Percentiles rank a stretch among this genome's conserved stretches.
Conservation (phyloP, 257 asterid genomes). For the Lavandula angustifolia region DNA sequence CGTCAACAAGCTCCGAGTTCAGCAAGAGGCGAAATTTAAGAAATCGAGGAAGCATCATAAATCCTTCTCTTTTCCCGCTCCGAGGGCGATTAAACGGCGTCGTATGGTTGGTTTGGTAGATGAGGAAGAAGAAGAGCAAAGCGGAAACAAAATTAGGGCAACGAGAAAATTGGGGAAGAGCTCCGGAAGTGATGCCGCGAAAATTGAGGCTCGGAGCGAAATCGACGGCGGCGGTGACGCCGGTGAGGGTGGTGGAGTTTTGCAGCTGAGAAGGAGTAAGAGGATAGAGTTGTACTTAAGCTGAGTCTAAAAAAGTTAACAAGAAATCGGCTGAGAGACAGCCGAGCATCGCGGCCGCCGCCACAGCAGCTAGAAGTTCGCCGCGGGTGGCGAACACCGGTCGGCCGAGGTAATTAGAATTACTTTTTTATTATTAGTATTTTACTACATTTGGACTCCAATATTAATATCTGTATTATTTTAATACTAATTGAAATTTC, state of each 20-base stretch:
- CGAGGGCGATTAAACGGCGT: slow-evolving; percentile 59
- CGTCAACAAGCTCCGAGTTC: slow-evolving; percentile 60
- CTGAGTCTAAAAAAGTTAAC: slow-evolving; percentile 24
- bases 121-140: slow-evolving; percentile 30
- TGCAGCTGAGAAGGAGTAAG: slow-evolving; percentile 37
- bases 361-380: slow-evolving; percentile 46
- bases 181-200: slow-evolving; percentile 62
- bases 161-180: slow-evolving; percentile 68
- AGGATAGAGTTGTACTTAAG: slow-evolving; percentile 4
- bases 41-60: slow-evolving; percentile 33
- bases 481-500: not conserved
- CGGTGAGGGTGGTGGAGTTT: slow-evolving; percentile 3
- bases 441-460: too few species aligned
- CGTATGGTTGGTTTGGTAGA: slow-evolving; percentile 49
- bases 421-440: not conserved
- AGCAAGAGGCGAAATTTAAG: slow-evolving; percentile 41
- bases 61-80: slow-evolving; percentile 54
- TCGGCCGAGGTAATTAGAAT: not conserved
- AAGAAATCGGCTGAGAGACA: slow-evolving; percentile 35
- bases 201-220: slow-evolving; percentile 24
- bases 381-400: slow-evolving; percentile 49
- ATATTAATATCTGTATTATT: not conserved
- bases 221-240: slow-evolving; percentile 20
- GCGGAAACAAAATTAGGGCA: slow-evolving; percentile 33
- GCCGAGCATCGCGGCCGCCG: slow-evolving; percentile 22